Percentiles rank a stretch among this genome's conserved stretches.
Conservation (phyloP, 2,329 filamentous ascomycete species). For the Helotiales sp. region DNA sequence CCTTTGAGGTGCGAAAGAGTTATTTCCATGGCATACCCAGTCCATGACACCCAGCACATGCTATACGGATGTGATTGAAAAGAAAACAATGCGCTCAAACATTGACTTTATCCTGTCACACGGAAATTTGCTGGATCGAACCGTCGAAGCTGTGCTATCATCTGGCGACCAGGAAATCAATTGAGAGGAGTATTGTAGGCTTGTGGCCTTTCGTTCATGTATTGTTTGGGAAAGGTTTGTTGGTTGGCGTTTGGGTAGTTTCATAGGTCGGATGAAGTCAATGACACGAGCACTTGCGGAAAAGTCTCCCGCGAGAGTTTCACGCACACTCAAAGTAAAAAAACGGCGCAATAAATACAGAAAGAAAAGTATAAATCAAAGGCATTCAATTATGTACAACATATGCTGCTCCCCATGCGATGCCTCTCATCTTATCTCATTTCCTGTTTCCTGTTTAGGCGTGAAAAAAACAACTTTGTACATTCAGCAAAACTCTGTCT, state of each 20-base stretch:
- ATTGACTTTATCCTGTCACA: no score
- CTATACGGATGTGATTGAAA: neutral
- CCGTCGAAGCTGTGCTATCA: neutral
- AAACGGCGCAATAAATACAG: neutral
- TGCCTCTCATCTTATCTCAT: neutral
- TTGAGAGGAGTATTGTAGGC: neutral
- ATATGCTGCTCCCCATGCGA: neutral
- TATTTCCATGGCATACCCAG: neutral
- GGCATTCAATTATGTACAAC: conserved; percentile 12
- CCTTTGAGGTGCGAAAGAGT: neutral
- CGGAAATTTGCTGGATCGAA: neutral
- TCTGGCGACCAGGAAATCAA: no score
- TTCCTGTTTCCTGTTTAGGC: conserved; percentile 2
- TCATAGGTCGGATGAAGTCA: conserved; percentile 5
- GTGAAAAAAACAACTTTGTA: conserved; percentile 11
- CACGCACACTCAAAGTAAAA: neutral
- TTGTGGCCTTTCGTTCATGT: neutral
- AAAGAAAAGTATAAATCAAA: neutral
- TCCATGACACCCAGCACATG: neutral
- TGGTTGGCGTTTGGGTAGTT: conserved; percentile 5
- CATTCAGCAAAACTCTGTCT: neutral
- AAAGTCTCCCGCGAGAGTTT: neutral
- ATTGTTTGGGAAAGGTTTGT: neutral
- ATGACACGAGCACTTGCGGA: conserved; percentile 4
- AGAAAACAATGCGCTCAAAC: no score